A percentile compares a stretch with the other conserved stretches of the same genome.
phyloP scores from a whole-genome alignment of 139 green algal genomes.

The Raphidocelis subcapitata region DNA sequence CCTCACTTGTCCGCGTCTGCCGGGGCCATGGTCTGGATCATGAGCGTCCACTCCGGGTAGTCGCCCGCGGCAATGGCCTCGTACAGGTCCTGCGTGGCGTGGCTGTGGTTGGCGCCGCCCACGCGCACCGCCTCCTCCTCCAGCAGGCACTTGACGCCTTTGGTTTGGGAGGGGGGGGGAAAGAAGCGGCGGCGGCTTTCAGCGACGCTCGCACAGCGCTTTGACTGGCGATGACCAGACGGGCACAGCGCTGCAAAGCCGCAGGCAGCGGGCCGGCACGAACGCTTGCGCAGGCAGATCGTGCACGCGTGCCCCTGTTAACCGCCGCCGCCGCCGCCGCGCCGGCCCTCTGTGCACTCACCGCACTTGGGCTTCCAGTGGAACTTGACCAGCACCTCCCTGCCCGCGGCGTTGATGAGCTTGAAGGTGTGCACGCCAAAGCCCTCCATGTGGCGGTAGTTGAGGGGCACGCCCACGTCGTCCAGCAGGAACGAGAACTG shows the following conservation, averaged over 20 bases:
- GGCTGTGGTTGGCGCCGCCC: conserved; percentile 91
- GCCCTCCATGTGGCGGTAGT: conserved; percentile 95
- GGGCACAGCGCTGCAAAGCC: no score
- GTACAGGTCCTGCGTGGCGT: conserved; percentile 95
- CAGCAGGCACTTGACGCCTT: conserved; percentile 82
- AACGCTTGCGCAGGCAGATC: no score
- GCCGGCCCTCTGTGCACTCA: conserved; percentile 11
- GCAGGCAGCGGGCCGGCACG: no score
- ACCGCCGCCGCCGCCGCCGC: no score
- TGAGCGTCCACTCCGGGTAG: conserved; percentile 94
- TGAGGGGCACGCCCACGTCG: conserved; percentile 87
- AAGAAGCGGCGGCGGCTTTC: no score
- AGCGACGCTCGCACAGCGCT: no score
- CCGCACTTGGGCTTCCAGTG: conserved; percentile 92
- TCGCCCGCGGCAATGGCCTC: conserved; percentile 88
- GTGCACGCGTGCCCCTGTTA: no score
- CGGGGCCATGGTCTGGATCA: conserved; percentile 92
- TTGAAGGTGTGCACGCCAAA: conserved; percentile 98
- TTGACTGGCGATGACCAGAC: no score
- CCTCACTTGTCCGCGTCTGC: conserved; percentile 74
- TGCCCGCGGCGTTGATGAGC: conserved; percentile 80
- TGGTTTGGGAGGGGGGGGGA: neutral
- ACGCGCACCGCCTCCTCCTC: conserved; percentile 90
- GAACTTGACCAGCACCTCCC: conserved; percentile 94
- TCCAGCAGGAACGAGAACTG: conserved; percentile 94